These are phyloP conservation scores for Lachnellula subtilissima DNA, from an alignment of 2,329 filamentous ascomycete genomes.

Conservation along the genomic window DNA sequence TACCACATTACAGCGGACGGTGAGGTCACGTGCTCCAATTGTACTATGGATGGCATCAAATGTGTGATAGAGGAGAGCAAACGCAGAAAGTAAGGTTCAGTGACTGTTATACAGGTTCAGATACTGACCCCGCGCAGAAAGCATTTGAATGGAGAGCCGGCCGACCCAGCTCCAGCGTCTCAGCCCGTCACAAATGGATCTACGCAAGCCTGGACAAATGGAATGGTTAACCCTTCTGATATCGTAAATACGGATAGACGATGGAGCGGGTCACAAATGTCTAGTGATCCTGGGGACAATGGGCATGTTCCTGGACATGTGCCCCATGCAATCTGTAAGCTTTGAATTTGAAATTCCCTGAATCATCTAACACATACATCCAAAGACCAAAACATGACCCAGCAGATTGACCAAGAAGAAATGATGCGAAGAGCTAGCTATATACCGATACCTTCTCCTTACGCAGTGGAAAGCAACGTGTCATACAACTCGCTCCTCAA, in stretches of 20 bases:
- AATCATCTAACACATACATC: constrained; percentile 3
- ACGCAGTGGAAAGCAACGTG: constrained; percentile 13
- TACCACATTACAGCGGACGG: constrained; percentile 26
- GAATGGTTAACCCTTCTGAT: constrained; percentile 25
- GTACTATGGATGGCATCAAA: constrained; percentile 41
- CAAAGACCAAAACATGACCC: constrained; percentile 24
- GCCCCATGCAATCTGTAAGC: constrained; percentile 31
- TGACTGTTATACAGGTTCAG: neutral
- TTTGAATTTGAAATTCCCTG: neutral
- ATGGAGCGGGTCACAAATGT: constrained; percentile 21
- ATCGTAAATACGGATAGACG: constrained; percentile 22
- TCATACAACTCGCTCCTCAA: constrained; percentile 14
- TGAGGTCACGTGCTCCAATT: constrained; percentile 30
- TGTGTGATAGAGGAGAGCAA: constrained; percentile 58
- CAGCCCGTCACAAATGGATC: constrained; percentile 3
- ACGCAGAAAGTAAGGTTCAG: constrained; percentile 55
- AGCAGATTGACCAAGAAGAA: constrained; percentile 18
- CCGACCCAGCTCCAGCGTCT: constrained; percentile 6
- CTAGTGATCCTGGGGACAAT: constrained; percentile 9
- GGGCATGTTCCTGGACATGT: constrained; percentile 27
- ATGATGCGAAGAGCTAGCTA: constrained; percentile 17
- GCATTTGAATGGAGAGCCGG: constrained; percentile 21
- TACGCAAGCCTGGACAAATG: constrained; percentile 19
- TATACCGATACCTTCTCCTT: constrained; percentile 1
- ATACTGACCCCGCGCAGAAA: constrained; percentile 21